Evolutionary conservation across 1,139 yeast species (phyloP).

Genomic region (Schwanniomyces etchellsii): DNA sequence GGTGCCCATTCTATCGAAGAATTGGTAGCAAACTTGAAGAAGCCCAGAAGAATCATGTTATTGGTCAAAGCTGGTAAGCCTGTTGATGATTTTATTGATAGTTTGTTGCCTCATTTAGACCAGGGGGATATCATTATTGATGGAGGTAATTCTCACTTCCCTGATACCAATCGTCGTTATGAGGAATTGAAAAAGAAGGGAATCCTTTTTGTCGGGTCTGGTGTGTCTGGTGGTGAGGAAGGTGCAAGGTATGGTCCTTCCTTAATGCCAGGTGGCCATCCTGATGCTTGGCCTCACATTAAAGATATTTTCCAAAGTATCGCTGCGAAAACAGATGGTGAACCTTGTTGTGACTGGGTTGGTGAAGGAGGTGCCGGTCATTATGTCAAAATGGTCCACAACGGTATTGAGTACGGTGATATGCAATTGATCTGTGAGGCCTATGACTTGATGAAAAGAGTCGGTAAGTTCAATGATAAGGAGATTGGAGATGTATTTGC

Average conservation of each 20-base stretch:
- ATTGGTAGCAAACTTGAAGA: constrained; percentile 82
- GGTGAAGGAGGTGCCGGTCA: constrained; percentile 99
- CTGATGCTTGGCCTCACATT: constrained; percentile 98
- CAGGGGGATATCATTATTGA: constrained; percentile 97
- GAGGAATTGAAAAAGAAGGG: constrained; percentile 85
- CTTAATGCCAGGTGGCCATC: constrained; percentile 99
- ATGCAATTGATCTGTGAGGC: constrained; percentile 99
- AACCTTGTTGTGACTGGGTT: constrained; percentile 99
- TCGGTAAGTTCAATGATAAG: constrained; percentile 83
- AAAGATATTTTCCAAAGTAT: constrained; percentile 95
- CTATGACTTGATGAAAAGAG: constrained; percentile 91
- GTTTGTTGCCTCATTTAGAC: constrained; percentile 86
- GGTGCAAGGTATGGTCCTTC: constrained; percentile 99
- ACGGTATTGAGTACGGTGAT: constrained; percentile 99
- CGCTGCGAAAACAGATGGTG: constrained; percentile 95
- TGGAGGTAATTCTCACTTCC: constrained; percentile 99
- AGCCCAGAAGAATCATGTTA: constrained; percentile 92
- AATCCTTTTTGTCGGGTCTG: constrained; percentile 91
- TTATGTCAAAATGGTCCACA: constrained; percentile 99
- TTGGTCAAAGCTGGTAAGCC: constrained; percentile 97
- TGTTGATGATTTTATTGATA: constrained; percentile 86
- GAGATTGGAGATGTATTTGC: constrained; percentile 93
- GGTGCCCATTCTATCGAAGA: constrained; percentile 95
- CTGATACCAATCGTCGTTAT: constrained; percentile 96
- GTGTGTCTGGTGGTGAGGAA: constrained; percentile 99